Conservation (phyloP, 1,139 yeast species). For the Protomyces inundatus region DNA sequence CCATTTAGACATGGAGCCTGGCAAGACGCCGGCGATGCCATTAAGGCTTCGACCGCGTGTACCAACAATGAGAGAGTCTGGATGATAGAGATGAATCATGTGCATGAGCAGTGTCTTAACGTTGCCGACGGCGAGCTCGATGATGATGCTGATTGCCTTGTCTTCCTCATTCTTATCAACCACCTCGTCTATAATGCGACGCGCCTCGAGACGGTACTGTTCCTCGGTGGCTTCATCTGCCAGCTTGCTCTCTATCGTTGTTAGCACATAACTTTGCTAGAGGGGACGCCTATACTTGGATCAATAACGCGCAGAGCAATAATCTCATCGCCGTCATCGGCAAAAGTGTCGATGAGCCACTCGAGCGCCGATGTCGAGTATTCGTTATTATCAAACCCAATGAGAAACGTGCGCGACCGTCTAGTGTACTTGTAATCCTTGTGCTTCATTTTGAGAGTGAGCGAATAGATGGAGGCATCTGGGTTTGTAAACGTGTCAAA, state of each 20-base stretch:
- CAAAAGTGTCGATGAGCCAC: constrained; percentile 63
- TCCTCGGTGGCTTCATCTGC: constrained; percentile 34
- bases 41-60: constrained; percentile 47
- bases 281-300: constrained; percentile 32
- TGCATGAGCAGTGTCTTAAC: constrained; percentile 52
- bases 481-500: constrained; percentile 52
- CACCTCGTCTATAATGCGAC: constrained; percentile 43
- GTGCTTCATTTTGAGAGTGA: constrained; percentile 55
- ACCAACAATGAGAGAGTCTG: constrained; percentile 62
- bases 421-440: constrained; percentile 52
- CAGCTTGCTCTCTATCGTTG: constrained; percentile 28
- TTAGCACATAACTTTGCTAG: neutral
- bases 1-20: constrained; percentile 50
- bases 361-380: constrained; percentile 57
- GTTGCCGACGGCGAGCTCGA: constrained; percentile 60
- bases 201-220: constrained; percentile 42
- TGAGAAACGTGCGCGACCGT: constrained; percentile 56
- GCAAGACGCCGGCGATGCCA: constrained; percentile 48
- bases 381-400: constrained; percentile 56
- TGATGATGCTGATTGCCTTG: constrained; percentile 49
- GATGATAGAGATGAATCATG: constrained; percentile 56
- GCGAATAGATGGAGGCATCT: constrained; percentile 43
- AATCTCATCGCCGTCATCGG: constrained; percentile 36
- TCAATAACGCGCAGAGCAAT: constrained; percentile 41
- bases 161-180: constrained; percentile 47